Evolutionary conservation across 768 basidiomycete genomes (phyloP), one percentile per base, ranked within the genome.

Genomic region (Pulveroboletus ravenelii): DNA sequence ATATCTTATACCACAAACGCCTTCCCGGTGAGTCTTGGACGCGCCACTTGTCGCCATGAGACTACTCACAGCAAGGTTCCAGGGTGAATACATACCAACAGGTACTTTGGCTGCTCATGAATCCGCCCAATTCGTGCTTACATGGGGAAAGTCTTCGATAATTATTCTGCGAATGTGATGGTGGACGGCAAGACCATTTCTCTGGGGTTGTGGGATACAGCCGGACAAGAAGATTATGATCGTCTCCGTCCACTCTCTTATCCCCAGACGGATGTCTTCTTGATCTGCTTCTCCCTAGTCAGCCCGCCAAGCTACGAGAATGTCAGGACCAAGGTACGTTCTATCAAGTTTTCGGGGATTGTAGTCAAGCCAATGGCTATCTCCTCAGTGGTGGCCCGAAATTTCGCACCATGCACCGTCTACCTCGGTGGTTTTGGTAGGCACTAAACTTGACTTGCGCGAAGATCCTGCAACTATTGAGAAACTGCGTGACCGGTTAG

Each of bases 1-100:
- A 99, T 99, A 68, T 98, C 95, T 46, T 99, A 99, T 76, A 99
- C 96, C 59, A 99, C 96, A 58, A 94, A 95, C 74, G 91, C 94
- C 37, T 95, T 94, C 71, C 92, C 92, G 52, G 89, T 92, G 73
- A 70, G 89, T 75, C 20, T 41, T 14, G 37, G 55, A 36, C 50
- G 50, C 35, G 23, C 20, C 6, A 6, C n/a, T 49, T 30, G 61
- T 55, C 63, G 60, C 39, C 18, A 27, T 29, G 41, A 20, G 31
- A 32, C 35, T 29, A 42, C 53, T 66, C 39, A 70, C 45, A 27
- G 14, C 23, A 31, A 58, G 58, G 47, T 41, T 53, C 39, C 62
- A 94, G 90, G 93, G 93, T 74, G 93, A 95, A 74, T 95, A 95
- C 75, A 91, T 95, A 70, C 93, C 93, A 62, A 95, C 90, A 70